These are phyloP conservation scores for Chlorella sp. DNA, from an alignment of 139 green algal genomes.

Conservation along the genomic window DNA sequence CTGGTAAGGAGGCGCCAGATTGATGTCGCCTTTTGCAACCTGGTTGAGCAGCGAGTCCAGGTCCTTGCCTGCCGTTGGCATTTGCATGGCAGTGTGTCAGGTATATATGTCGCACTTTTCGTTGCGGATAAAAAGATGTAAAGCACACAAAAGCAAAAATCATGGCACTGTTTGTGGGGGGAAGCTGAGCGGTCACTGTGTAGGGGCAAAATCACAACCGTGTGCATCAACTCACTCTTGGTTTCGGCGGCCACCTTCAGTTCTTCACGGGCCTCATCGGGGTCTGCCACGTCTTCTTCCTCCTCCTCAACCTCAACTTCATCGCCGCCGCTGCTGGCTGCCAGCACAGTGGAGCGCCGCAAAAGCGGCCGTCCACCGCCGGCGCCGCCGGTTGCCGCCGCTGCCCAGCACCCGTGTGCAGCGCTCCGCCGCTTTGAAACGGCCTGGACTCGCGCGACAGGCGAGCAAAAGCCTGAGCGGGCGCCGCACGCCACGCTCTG, in stretches of 20 bases:
- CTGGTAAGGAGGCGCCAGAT: not conserved
- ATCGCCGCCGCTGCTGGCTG: not conserved
- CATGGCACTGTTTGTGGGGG: too few species aligned
- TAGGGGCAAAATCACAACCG: too few species aligned
- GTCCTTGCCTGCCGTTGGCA: not conserved
- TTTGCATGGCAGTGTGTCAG: not conserved
- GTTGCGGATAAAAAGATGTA: too few species aligned
- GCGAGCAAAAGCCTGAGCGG: too few species aligned
- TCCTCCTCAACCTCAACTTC: not conserved
- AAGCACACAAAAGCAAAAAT: too few species aligned
- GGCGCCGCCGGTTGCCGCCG: too few species aligned
- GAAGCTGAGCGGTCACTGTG: not conserved
- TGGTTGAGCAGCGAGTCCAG: not conserved
- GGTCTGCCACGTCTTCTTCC: not conserved
- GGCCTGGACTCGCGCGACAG: too few species aligned
- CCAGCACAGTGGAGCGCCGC: not conserved
- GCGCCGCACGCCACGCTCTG: too few species aligned
- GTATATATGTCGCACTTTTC: not conserved
- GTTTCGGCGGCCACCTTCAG: not conserved
- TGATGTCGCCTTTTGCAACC: not conserved
- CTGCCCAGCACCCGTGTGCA: too few species aligned
- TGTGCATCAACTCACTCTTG: not conserved
- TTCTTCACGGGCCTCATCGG: not conserved
- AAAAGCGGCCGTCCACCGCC: too few species aligned
- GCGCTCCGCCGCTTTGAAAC: too few species aligned